Evolutionary conservation across 2,329 filamentous ascomycete genomes (phyloP).

Genomic region (Pseudocercospora fijiensis): DNA sequence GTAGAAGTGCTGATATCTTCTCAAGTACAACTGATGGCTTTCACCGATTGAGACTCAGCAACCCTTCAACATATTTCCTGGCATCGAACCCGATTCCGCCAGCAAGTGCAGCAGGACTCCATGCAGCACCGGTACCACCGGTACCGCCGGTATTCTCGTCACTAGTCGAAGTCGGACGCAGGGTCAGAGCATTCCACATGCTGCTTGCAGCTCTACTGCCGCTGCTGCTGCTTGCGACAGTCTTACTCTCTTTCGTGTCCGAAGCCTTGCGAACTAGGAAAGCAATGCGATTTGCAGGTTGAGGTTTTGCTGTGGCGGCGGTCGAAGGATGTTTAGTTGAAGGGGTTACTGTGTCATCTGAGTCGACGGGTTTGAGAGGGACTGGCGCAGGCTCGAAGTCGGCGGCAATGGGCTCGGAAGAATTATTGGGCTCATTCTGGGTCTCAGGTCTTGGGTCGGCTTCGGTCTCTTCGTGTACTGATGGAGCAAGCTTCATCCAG

Average conservation of each 20-base stretch:
- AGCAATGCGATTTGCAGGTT: constrained; percentile 40
- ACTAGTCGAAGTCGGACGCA: constrained; percentile 23
- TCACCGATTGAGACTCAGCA: constrained; percentile 62
- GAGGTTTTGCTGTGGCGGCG: constrained; percentile 3
- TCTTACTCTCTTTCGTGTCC: constrained; percentile 15
- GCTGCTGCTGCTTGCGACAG: constrained; percentile 14
- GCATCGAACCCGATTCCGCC: constrained; percentile 78
- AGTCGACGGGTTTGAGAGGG: constrained; percentile 14
- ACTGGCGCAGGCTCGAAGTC: background rate
- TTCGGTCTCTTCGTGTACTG: constrained; percentile 18
- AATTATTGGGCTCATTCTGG: constrained; percentile 1
- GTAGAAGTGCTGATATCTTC: background rate
- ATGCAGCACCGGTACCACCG: constrained; percentile 29
- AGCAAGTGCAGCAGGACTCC: constrained; percentile 54
- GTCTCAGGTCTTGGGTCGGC: constrained; percentile 10
- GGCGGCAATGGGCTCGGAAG: background rate
- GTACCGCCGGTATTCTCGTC: constrained; percentile 28
- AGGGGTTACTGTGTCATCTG: constrained; percentile 18
- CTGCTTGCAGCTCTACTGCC: constrained; percentile 31
- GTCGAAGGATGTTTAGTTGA: constrained; percentile 17
- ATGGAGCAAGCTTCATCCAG: constrained; percentile 57
- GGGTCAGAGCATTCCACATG: constrained; percentile 32
- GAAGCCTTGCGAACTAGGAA: constrained; percentile 44
- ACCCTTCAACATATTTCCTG: constrained; percentile 69
- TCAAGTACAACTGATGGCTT: too few relatives aligned